Evolutionary conservation across 345 rosid species (phyloP).

Genomic region (Salix dunnii): DNA sequence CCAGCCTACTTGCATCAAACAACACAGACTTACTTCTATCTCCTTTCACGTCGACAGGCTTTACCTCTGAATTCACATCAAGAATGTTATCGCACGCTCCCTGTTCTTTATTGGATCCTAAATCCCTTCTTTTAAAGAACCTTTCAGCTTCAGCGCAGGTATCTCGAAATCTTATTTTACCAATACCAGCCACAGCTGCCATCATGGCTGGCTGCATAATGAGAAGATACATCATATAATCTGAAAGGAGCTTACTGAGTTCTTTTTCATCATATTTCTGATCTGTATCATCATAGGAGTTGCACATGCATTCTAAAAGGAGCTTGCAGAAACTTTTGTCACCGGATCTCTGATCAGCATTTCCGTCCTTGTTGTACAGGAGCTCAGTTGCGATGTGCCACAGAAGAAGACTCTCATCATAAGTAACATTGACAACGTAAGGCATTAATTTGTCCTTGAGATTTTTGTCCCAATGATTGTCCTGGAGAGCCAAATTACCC

Average conservation of each 20-base stretch:
- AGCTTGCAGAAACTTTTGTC: slow-evolving; percentile 34
- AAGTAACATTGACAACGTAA: slow-evolving; percentile 20
- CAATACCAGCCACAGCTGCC: slow-evolving; percentile 51
- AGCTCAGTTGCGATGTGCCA: slow-evolving; percentile 68
- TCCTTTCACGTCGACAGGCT: slow-evolving; percentile 46
- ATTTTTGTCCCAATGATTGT: background rate
- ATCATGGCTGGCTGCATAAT: slow-evolving; percentile 44
- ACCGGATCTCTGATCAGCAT: too few species aligned
- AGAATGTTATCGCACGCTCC: slow-evolving; percentile 24
- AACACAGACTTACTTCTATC: slow-evolving; percentile 60
- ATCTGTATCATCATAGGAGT: slow-evolving; percentile 18
- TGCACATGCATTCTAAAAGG: slow-evolving; percentile 59
- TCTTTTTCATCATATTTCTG: background rate
- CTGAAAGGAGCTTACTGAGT: slow-evolving; percentile 45
- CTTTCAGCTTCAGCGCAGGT: slow-evolving; percentile 41
- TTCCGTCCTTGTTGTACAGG: slow-evolving; percentile 19
- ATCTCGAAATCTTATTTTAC: slow-evolving; percentile 47
- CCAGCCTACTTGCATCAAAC: slow-evolving; percentile 57
- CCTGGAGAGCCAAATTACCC: slow-evolving; percentile 53
- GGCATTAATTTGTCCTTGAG: slow-evolving; percentile 22
- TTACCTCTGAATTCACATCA: slow-evolving; percentile 24
- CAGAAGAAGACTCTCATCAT: slow-evolving; percentile 22
- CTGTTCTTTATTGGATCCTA: background rate
- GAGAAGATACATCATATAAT: slow-evolving; percentile 61
- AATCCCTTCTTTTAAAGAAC: slow-evolving; percentile 33